These are phyloP conservation scores for Tephrocybe sp. DNA, from an alignment of 768 basidiomycete genomes.

Conservation along the genomic window DNA sequence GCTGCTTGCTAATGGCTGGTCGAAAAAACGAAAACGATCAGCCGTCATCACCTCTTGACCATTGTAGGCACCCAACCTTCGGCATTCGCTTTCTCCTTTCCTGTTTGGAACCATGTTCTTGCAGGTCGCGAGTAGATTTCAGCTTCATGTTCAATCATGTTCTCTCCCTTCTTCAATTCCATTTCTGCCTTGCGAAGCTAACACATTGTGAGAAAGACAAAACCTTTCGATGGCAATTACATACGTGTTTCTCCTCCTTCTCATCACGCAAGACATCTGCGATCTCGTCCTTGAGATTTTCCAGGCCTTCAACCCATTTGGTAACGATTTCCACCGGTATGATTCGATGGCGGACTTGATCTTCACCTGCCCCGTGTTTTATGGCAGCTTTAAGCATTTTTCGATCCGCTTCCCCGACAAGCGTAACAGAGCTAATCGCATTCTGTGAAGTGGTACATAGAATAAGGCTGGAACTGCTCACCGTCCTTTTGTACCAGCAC, in stretches of 20 bases:
- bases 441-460: slow-evolving; percentile 2
- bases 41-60: slow-evolving; percentile 5
- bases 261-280: slow-evolving; percentile 84
- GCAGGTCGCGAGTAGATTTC: slow-evolving; percentile 95
- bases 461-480: slow-evolving; percentile 39
- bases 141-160: slow-evolving; percentile 88
- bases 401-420: slow-evolving; percentile 94
- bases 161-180: slow-evolving; percentile 93
- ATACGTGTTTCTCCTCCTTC: slow-evolving; percentile 92
- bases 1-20: slow-evolving; percentile 72
- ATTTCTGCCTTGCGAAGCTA: slow-evolving; percentile 91
- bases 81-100: slow-evolving; percentile 77
- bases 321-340: slow-evolving; percentile 74
- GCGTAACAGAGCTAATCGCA: slow-evolving; percentile 75
- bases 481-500: slow-evolving; percentile 93
- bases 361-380: slow-evolving; percentile 77
- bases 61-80: slow-evolving; percentile 53
- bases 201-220: slow-evolving; percentile 7
- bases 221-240: slow-evolving; percentile 17
- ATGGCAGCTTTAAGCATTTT: slow-evolving; percentile 96
- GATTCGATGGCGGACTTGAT: slow-evolving; percentile 87
- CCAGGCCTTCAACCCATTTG: slow-evolving; percentile 71
- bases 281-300: slow-evolving; percentile 74
- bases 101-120: slow-evolving; percentile 97
- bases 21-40: not conserved